These are phyloP conservation scores for Zymoseptoria pseudotritici DNA, from an alignment of 2,329 filamentous ascomycete species.

Conservation along the genomic window DNA sequence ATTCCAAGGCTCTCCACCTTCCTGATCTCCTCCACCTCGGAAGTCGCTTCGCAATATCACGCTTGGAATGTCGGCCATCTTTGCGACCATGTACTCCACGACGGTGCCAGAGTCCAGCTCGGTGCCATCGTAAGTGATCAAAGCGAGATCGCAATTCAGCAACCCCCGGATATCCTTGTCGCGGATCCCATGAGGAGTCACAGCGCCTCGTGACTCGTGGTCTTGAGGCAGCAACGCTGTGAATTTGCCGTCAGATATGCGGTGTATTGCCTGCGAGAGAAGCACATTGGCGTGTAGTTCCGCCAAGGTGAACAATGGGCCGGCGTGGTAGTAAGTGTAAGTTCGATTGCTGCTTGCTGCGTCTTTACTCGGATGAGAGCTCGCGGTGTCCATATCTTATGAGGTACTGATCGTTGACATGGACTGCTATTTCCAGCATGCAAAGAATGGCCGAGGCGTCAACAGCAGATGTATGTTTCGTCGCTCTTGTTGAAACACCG, in stretches of 20 bases:
- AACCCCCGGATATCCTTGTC: conserved; percentile 13
- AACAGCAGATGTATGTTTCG: no score
- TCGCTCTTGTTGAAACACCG: no score
- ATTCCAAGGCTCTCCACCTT: conserved; percentile 12
- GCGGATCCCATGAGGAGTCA: conserved; percentile 12
- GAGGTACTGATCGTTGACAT: background rate
- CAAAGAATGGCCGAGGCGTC: background rate
- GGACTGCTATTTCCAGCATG: background rate
- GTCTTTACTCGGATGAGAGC: background rate
- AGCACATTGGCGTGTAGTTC: conserved; percentile 11
- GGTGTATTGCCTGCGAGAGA: conserved; percentile 7
- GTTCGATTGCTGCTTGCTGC: background rate
- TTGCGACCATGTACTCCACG: conserved; percentile 13
- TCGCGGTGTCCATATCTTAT: no score
- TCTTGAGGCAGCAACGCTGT: conserved; percentile 10
- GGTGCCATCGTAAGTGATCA: conserved; percentile 12
- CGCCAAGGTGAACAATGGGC: conserved; percentile 11
- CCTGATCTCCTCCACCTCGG: conserved; percentile 11
- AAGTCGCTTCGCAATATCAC: conserved; percentile 13
- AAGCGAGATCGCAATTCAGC: conserved; percentile 9
- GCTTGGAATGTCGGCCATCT: conserved; percentile 12
- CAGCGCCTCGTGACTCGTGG: conserved; percentile 10
- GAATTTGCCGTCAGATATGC: conserved; percentile 7
- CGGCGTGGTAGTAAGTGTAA: conserved; percentile 14
- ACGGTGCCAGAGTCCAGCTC: conserved; percentile 15